Percentiles rank a stretch among this genome's conserved stretches.
These are phyloP conservation scores for Helichrysum umbraculigerum DNA, from an alignment of 129 eudicot species.

Conservation along the genomic window DNA sequence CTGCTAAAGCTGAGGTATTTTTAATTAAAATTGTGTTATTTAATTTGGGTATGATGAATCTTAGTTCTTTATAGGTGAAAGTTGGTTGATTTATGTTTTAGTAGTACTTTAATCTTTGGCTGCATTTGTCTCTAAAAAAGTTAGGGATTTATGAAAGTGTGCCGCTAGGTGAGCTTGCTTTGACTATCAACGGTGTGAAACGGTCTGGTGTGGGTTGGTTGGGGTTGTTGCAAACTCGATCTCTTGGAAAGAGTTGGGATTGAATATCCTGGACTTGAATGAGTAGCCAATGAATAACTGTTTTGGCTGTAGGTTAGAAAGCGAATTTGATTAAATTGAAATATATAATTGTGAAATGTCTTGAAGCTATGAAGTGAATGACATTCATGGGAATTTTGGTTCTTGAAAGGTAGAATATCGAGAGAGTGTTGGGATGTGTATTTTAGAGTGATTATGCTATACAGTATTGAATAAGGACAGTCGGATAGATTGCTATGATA, in stretches of 20 bases:
- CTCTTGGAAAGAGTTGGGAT: no score
- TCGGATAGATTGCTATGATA: background rate
- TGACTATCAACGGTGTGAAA: background rate
- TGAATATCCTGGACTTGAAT: background rate
- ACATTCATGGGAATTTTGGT: background rate
- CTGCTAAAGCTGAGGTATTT: conserved; percentile 86
- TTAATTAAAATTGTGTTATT: conserved; percentile 46
- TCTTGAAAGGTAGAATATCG: background rate
- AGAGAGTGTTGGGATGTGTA: background rate
- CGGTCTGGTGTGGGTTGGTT: no score
- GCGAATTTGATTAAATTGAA: background rate
- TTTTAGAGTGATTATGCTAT: background rate
- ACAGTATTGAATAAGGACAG: background rate
- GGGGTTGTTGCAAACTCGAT: no score
- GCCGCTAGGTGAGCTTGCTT: background rate
- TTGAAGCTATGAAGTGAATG: background rate
- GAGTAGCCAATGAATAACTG: background rate
- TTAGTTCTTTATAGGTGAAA: background rate
- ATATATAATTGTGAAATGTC: background rate
- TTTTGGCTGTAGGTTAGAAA: background rate
- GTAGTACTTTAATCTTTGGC: background rate
- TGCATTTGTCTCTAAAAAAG: background rate
- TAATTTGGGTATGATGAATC: background rate
- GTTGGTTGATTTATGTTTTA: background rate
- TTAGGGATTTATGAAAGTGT: background rate